Evolutionary conservation across 129 eudicot genomes (phyloP).

Genomic region (Heracleum sosnowskyi): DNA sequence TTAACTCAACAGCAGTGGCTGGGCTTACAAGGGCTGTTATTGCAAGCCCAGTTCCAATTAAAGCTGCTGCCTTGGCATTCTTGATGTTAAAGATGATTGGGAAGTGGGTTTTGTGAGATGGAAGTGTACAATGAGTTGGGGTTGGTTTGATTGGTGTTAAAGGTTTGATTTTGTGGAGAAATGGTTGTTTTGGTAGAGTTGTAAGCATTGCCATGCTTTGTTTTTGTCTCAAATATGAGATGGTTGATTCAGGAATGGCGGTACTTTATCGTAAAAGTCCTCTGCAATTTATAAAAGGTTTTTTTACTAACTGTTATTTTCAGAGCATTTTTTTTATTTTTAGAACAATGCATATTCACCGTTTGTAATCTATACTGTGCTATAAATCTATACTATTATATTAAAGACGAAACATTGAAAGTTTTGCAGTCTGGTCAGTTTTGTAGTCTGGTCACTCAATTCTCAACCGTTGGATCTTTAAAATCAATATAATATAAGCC

Average conservation of each 20-base stretch:
- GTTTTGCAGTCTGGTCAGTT: too few species aligned
- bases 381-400: too few species aligned
- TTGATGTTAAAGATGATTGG: background rate
- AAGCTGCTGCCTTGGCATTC: constrained; percentile 24
- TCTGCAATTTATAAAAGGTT: too few species aligned
- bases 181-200: constrained; percentile 13
- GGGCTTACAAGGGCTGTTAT: constrained; percentile 42
- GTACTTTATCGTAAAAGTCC: background rate
- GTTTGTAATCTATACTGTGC: too few species aligned
- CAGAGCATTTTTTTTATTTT: too few species aligned
- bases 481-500: too few species aligned
- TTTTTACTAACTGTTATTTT: too few species aligned
- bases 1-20: constrained; percentile 42
- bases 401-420: too few species aligned
- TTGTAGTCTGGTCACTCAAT: too few species aligned
- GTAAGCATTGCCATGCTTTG: constrained; percentile 18
- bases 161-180: background rate
- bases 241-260: background rate
- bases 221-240: background rate
- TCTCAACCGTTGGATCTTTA: too few species aligned
- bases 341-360: too few species aligned
- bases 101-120: constrained; percentile 2
- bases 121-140: background rate
- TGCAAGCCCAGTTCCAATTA: constrained; percentile 59
- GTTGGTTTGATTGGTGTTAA: background rate